Evolutionary conservation across 371 early-diverging fungal genomes (phyloP).

Genomic region (Lichtheimia ramosa): DNA sequence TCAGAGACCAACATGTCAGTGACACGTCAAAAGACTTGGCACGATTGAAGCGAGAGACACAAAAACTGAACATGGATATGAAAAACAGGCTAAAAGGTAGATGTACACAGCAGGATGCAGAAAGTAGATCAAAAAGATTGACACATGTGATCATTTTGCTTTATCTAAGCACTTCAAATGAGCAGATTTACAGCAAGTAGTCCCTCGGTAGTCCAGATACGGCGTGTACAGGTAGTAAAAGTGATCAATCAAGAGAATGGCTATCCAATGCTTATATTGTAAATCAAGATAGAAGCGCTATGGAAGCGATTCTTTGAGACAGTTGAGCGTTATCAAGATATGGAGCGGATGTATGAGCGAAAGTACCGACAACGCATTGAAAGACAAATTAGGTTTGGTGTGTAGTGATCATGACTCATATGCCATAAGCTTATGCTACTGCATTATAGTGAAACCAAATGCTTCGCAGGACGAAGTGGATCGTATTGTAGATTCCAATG

Average conservation of each 20-base stretch:
- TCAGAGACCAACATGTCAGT: slow-evolving; percentile 37
- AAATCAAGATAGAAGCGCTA: slow-evolving; percentile 27
- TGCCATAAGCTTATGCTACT: not conserved
- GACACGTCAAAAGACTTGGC: not conserved
- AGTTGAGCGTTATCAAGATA: slow-evolving; percentile 78
- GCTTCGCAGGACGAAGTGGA: slow-evolving; percentile 75
- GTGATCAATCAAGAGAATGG: too few species aligned
- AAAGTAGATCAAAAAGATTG: slow-evolving; percentile 18
- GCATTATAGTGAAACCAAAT: slow-evolving; percentile 69
- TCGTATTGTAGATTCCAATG: slow-evolving; percentile 64
- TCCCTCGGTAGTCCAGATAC: slow-evolving; percentile 27
- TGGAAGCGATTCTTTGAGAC: slow-evolving; percentile 82
- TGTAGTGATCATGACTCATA: not conserved
- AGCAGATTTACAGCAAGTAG: too few species aligned
- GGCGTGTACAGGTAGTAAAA: not conserved
- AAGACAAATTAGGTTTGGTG: slow-evolving; percentile 83
- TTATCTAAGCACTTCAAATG: slow-evolving; percentile 21
- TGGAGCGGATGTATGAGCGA: slow-evolving; percentile 75
- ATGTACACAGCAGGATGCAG: slow-evolving; percentile 19
- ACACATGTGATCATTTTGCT: slow-evolving; percentile 31
- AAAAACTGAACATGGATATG: not conserved
- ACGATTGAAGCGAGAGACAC: slow-evolving; percentile 26
- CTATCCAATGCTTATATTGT: slow-evolving; percentile 20
- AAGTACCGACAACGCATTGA: slow-evolving; percentile 85
- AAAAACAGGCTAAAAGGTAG: slow-evolving; percentile 19